These are phyloP conservation scores for Elsinoe batatas DNA, from an alignment of 2,329 filamentous ascomycete species.

Conservation along the genomic window DNA sequence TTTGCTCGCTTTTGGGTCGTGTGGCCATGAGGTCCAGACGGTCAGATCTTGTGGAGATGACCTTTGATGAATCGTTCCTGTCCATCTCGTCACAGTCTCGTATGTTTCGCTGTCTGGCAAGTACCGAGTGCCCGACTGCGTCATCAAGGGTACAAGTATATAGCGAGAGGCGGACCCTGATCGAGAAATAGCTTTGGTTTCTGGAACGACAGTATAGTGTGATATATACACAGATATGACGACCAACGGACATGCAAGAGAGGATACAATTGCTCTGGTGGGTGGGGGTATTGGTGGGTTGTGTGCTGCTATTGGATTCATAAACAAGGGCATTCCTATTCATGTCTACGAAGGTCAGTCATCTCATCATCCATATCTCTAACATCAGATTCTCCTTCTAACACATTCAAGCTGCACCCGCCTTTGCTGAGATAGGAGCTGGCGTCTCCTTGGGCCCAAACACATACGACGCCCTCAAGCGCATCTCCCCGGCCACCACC, in stretches of 20 bases:
- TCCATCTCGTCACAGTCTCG: background rate
- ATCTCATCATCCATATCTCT: background rate
- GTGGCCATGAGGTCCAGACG: background rate
- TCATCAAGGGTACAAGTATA: background rate
- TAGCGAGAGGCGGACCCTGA: background rate
- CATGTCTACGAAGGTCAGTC: conserved; percentile 22
- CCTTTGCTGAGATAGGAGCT: conserved; percentile 48
- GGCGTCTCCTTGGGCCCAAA: conserved; percentile 48
- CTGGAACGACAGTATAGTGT: background rate
- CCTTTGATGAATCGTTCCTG: too few relatives aligned
- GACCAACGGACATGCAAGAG: background rate
- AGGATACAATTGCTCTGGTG: conserved; percentile 42
- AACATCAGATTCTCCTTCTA: background rate
- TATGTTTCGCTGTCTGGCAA: background rate
- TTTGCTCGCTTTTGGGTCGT: too few relatives aligned
- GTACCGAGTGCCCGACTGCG: background rate
- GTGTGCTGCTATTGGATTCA: conserved; percentile 42
- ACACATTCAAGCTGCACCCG: conserved; percentile 30
- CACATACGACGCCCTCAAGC: conserved; percentile 42
- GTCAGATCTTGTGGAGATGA: background rate
- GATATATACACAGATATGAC: background rate
- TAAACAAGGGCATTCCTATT: conserved; percentile 31
- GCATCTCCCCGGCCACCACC: conserved; percentile 39
- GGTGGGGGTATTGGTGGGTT: conserved; percentile 51
- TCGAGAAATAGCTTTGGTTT: background rate